Evolutionary conservation across 208 protist genomes (phyloP), one percentile per base, ranked within the genome.

Genomic region (Leishmania braziliensis): DNA sequence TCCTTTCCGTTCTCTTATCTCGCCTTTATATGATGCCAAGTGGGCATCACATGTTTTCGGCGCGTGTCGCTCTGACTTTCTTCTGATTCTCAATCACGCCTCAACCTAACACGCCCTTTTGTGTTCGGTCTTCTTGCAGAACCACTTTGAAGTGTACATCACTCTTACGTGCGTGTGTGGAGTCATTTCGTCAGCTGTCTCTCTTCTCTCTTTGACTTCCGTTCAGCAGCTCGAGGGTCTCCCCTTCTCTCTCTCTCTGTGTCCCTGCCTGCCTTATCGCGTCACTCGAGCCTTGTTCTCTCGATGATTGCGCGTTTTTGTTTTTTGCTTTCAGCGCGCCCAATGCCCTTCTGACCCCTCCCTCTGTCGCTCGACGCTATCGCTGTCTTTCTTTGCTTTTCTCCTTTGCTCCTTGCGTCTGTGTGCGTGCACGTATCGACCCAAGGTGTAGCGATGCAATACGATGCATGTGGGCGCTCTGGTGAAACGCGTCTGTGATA

Each of bases 201-300:
- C 23, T 29, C 12, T 29, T 66, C 23, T 29, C 26, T 63, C 9
- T 63, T 10, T 10, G 29, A 39, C 3, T 66, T n/a, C 36, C 62
- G 29, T 29, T 33, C 12, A 66, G 62, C 0, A 66, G 12, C 26
- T 33, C 26, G 50, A 73, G 46, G 43, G 14, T 5, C 18, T n/a
- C 29, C 14, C 8, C 18, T 23, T 39, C 26, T 36, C 29, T n/a
- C 12, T 33, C 33, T 33, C 0, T 33, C 33, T 33, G 14, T 29
- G 33, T 56, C 33, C 53, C 18, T 80, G 26, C n/a, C 65, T 62
- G 68, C 9, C 60, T 39, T 74, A 50, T 80, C 71, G 51, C 46
- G 48, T 74, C 46, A 74, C 43, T 80, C 46, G 36, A 51, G 50
- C 46, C 71, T 29, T 74, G n/a, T 62, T 74, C 56, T 50, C 51